phyloP scores from a whole-genome alignment of 495 filamentous ascomycete species.

The Penicillium coffeae region DNA sequence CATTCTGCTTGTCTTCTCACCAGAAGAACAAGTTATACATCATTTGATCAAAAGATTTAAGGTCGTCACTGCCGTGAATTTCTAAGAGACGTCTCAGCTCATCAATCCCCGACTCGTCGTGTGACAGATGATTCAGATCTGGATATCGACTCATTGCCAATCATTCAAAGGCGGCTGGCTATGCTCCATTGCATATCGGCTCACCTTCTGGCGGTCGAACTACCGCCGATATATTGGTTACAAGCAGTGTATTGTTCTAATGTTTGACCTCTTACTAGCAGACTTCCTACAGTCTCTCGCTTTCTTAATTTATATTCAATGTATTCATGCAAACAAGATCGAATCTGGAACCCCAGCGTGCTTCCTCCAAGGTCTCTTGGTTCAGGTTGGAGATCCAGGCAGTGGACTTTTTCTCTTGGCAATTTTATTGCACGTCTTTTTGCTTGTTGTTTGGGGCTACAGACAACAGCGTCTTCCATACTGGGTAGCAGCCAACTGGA shows the following conservation, averaged over 20 bases:
- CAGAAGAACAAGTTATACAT: neutral
- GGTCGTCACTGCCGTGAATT: too few species aligned
- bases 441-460: slow-evolving; percentile 52
- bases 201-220: slow-evolving; percentile 47
- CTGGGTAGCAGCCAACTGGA: slow-evolving; percentile 19
- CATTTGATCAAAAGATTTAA: neutral
- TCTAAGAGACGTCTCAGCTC: too few species aligned
- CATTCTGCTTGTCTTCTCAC: slow-evolving; percentile 14
- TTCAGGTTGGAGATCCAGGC: slow-evolving; percentile 60
- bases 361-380: slow-evolving; percentile 62
- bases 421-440: slow-evolving; percentile 60
- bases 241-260: slow-evolving; percentile 68
- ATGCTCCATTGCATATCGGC: slow-evolving; percentile 46
- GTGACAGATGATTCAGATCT: too few species aligned
- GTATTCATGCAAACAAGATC: slow-evolving; percentile 50
- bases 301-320: slow-evolving; percentile 57
- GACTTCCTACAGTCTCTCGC: slow-evolving; percentile 62
- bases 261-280: slow-evolving; percentile 66
- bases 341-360: slow-evolving; percentile 49
- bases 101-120: too few species aligned
- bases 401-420: slow-evolving; percentile 61
- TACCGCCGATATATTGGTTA: slow-evolving; percentile 33
- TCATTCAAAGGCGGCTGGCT: too few species aligned
- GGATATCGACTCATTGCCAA: too few species aligned
- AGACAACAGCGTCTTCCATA: slow-evolving; percentile 29